These are phyloP conservation scores for Akanthomyces lecanii DNA, from an alignment of 2,329 filamentous ascomycete genomes.

Conservation along the genomic window DNA sequence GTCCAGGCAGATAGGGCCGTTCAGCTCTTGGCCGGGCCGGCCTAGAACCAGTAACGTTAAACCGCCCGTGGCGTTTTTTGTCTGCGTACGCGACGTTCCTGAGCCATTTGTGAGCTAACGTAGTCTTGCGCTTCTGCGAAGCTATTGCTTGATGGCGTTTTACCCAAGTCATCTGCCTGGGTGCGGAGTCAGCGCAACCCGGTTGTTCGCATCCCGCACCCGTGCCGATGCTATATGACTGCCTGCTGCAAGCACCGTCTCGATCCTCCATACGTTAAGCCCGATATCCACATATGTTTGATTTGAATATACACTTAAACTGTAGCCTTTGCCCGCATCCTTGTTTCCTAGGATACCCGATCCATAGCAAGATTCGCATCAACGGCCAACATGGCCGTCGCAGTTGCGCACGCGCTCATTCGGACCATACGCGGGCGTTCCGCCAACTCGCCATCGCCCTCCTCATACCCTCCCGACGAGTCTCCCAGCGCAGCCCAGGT, in stretches of 20 bases:
- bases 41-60: not conserved
- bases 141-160: no score
- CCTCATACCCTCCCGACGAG: not conserved
- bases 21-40: not conserved
- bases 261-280: no score
- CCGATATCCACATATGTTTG: not conserved
- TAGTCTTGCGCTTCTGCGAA: no score
- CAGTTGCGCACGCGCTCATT: constrained; percentile 7
- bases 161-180: no score
- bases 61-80: not conserved
- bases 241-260: no score
- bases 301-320: not conserved
- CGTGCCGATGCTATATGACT: no score
- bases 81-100: no score
- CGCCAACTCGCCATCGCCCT: not conserved
- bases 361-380: not conserved
- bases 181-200: no score
- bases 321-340: not conserved
- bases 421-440: not conserved
- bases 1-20: not conserved
- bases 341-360: not conserved
- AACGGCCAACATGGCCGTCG: constrained; percentile 3
- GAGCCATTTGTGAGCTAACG: no score
- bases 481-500: not conserved
- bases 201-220: no score